Evolutionary conservation across 805 yeast species (phyloP).

Genomic region (Nematodospora valgi): DNA sequence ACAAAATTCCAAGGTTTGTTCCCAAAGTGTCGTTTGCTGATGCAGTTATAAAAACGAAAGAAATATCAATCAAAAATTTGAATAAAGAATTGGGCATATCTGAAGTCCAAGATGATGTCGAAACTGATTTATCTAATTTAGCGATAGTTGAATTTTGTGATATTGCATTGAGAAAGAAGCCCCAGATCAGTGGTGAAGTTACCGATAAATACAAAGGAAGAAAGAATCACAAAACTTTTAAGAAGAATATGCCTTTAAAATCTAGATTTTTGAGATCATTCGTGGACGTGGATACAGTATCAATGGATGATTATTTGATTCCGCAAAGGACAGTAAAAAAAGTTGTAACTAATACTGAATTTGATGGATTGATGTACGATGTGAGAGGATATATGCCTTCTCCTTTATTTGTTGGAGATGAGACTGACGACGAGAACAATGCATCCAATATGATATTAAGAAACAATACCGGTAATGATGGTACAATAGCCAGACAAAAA

Average conservation of each 20-base stretch:
- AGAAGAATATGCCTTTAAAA: conserved; percentile 18
- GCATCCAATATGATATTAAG: not conserved
- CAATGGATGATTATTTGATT: conserved; percentile 3
- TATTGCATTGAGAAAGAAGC: conserved; percentile 13
- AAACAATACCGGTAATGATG: not conserved
- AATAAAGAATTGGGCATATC: conserved; percentile 25
- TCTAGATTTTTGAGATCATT: conserved; percentile 18
- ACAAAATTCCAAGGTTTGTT: conserved; percentile 10
- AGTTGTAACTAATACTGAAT: conserved; percentile 13
- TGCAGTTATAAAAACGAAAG: conserved; percentile 27
- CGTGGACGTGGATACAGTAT: conserved; percentile 14
- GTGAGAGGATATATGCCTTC: conserved; percentile 9
- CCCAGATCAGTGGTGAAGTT: not conserved
- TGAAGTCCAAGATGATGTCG: conserved; percentile 10
- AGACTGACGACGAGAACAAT: conserved; percentile 2
- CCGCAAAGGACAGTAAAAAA: not conserved
- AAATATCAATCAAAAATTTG: conserved; percentile 17
- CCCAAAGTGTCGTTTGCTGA: conserved; percentile 22
- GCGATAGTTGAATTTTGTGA: conserved; percentile 31
- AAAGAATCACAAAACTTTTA: conserved; percentile 31
- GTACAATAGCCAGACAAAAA: not conserved
- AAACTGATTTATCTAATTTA: conserved; percentile 17
- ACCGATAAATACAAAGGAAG: conserved; percentile 12
- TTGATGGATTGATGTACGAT: conserved; percentile 16
- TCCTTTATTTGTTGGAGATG: conserved; percentile 6